A percentile compares a stretch with the other conserved stretches of the same genome.
phyloP scores from a whole-genome alignment of 176 grass and related monocot species.

The Zoysia japonica region DNA sequence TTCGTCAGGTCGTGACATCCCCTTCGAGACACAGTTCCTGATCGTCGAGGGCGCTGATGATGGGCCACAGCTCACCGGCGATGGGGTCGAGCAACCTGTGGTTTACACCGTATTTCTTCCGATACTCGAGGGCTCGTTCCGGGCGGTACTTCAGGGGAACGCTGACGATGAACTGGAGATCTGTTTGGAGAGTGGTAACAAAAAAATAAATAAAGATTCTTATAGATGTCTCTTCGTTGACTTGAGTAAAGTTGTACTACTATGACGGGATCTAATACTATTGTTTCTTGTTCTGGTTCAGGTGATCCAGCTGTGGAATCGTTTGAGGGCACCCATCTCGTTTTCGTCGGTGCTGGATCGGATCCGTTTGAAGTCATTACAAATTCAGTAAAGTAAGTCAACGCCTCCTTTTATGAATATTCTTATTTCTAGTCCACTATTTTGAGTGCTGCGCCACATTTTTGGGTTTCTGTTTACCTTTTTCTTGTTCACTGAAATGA shows the following conservation, averaged over 20 bases:
- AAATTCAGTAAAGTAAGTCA: slow-evolving; percentile 68
- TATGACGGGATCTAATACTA: slow-evolving; percentile 6
- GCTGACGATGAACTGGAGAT: slow-evolving; percentile 71
- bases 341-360: slow-evolving; percentile 63
- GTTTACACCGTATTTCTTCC: slow-evolving; percentile 79
- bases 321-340: slow-evolving; percentile 77
- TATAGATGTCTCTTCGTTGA: background rate
- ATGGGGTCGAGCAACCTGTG: slow-evolving; percentile 16
- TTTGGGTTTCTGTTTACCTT: background rate
- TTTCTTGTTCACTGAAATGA: slow-evolving; percentile 30
- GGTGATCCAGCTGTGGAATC: slow-evolving; percentile 70
- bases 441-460: background rate
- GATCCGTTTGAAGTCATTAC: slow-evolving; percentile 83
- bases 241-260: slow-evolving; percentile 24
- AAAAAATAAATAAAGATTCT: background rate
- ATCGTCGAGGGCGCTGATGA: slow-evolving; percentile 51
- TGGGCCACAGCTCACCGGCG: slow-evolving; percentile 1
- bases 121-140: slow-evolving; percentile 72
- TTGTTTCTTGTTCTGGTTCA: slow-evolving; percentile 22
- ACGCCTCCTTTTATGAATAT: background rate
- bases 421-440: slow-evolving; percentile 25
- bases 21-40: slow-evolving; percentile 78
- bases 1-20: slow-evolving; percentile 56
- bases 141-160: slow-evolving; percentile 81
- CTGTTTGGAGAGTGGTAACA: slow-evolving; percentile 78